A percentile compares a stretch with the other conserved stretches of the same genome.
phyloP scores from a whole-genome alignment of 345 rosid genomes.

The Boechera retrofracta region DNA sequence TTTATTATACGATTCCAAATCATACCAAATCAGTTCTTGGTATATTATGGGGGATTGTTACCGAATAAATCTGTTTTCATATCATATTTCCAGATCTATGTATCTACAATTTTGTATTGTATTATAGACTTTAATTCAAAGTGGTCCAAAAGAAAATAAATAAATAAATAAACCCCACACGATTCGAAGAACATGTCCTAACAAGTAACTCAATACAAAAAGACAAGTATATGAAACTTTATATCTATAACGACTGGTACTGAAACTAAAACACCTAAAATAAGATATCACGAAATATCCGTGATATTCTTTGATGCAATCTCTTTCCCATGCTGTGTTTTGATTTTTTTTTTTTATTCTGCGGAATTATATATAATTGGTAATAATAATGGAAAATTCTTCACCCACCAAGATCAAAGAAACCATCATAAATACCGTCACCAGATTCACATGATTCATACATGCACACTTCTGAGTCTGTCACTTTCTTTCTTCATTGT shows the following conservation, averaged over 20 bases:
- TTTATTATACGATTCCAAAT: constrained; percentile 35
- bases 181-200: constrained; percentile 41
- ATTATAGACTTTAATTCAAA: not conserved
- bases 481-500: constrained; percentile 47
- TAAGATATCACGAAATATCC: constrained; percentile 68
- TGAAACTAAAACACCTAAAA: constrained; percentile 56
- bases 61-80: constrained; percentile 31
- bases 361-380: constrained; percentile 29
- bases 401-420: constrained; percentile 27
- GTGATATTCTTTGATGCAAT: constrained; percentile 58
- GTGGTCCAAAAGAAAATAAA: constrained; percentile 37
- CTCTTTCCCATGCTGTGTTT: constrained; percentile 35
- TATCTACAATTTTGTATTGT: not conserved
- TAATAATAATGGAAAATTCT: constrained; percentile 31
- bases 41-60: constrained; percentile 17
- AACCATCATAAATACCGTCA: constrained; percentile 44
- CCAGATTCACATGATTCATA: constrained; percentile 46
- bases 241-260: constrained; percentile 38
- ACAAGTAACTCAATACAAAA: constrained; percentile 36
- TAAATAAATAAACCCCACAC: constrained; percentile 10
- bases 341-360: not conserved
- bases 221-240: constrained; percentile 34
- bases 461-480: constrained; percentile 33
- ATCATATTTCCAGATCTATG: constrained; percentile 24
- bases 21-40: constrained; percentile 38